Percentiles rank a stretch among this genome's conserved stretches.
These are phyloP conservation scores for Lentinula novae-zelandiae DNA, from an alignment of 1,284 basidiomycete species.

Conservation along the genomic window DNA sequence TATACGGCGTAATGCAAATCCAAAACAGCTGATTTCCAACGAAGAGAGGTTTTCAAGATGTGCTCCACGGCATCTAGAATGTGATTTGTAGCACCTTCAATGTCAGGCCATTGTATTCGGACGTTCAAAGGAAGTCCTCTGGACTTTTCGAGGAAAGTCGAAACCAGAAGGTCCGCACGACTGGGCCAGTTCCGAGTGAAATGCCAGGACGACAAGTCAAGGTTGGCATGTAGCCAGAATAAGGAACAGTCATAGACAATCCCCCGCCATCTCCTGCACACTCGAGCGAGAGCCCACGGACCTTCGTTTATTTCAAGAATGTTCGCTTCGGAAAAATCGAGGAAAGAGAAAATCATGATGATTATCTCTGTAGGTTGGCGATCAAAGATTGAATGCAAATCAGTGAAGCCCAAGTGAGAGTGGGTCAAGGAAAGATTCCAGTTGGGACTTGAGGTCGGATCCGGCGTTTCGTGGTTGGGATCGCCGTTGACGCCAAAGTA, in stretches of 20 bases:
- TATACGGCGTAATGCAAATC: background rate
- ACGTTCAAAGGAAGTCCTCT: background rate
- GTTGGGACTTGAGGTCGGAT: background rate
- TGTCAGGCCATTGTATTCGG: background rate
- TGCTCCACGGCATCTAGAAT: background rate
- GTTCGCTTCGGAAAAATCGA: background rate
- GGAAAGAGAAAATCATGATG: background rate
- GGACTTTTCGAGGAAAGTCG: background rate
- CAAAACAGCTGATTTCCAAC: background rate
- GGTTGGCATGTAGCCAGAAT: constrained; percentile 1
- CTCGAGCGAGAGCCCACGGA: constrained; percentile 4
- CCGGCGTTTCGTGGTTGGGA: background rate
- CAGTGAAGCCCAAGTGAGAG: background rate
- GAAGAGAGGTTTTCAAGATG: background rate
- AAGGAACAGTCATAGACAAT: background rate
- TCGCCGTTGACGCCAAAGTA: background rate
- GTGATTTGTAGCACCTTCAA: background rate
- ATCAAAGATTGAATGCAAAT: background rate
- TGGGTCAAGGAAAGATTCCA: background rate
- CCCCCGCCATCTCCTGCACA: constrained; percentile 3
- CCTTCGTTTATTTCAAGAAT: background rate
- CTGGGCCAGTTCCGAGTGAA: background rate
- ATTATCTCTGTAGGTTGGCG: constrained; percentile 1
- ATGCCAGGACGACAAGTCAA: background rate
- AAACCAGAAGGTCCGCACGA: background rate